Percentiles rank a stretch among this genome's conserved stretches.
Conservation (phyloP, 2,329 filamentous ascomycete species). For the Macroventuria anomochaeta region DNA sequence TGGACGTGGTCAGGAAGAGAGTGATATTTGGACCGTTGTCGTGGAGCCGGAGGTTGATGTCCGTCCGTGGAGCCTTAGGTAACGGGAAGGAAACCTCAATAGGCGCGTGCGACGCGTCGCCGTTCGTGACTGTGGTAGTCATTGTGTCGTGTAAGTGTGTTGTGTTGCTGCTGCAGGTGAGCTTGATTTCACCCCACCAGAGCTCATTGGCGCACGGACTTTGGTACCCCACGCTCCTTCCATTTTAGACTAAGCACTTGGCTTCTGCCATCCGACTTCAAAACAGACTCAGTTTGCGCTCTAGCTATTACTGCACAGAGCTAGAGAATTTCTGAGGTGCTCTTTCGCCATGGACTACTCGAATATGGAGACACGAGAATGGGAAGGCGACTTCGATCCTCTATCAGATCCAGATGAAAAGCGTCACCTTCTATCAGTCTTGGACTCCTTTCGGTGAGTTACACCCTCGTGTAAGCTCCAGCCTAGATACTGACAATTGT, state of each 20-base stretch:
- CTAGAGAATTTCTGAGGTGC: too few relatives aligned
- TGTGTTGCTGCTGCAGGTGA: conserved; percentile 2
- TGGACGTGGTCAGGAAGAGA: conserved; percentile 62
- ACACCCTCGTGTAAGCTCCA: too few relatives aligned
- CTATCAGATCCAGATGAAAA: conserved; percentile 80
- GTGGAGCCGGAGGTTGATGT: conserved; percentile 65
- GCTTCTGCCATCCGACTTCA: not conserved
- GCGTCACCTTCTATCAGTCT: conserved; percentile 76
- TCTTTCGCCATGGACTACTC: not conserved
- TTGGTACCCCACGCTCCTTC: conserved; percentile 13
- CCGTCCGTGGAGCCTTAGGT: conserved; percentile 63
- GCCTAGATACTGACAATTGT: not conserved
- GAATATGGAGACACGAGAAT: conserved; percentile 49
- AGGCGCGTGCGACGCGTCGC: conserved; percentile 45
- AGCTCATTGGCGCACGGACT: conserved; percentile 10
- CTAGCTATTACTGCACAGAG: too few relatives aligned
- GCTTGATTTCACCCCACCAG: conserved; percentile 14
- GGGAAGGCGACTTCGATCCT: conserved; percentile 69
- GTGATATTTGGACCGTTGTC: conserved; percentile 60
- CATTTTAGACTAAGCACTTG: not conserved
- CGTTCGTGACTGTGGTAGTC: conserved; percentile 23
- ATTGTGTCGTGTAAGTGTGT: conserved; percentile 22
- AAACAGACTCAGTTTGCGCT: too few relatives aligned
- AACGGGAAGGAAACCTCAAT: conserved; percentile 64
- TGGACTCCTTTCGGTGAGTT: conserved; percentile 88